phyloP scores from a whole-genome alignment of 2,329 filamentous ascomycete species.

The Penicillium sp. region DNA sequence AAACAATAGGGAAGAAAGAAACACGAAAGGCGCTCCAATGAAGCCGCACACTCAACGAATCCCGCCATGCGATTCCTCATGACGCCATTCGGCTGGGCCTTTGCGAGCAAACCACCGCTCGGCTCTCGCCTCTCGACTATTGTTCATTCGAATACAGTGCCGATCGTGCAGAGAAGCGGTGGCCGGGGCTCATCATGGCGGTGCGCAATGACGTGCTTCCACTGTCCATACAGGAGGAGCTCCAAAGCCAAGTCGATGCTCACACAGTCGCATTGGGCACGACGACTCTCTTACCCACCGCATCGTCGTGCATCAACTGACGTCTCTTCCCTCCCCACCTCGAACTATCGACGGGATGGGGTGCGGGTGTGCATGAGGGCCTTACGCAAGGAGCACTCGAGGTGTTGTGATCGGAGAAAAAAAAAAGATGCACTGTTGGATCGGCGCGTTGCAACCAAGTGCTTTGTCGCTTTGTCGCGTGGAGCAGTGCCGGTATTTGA shows the following conservation, averaged over 20 bases:
- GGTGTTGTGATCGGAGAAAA: constrained; percentile 17
- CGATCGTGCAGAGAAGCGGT: no score
- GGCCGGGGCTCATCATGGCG: constrained; percentile 4
- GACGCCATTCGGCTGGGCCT: constrained; percentile 6
- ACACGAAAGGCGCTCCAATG: no score
- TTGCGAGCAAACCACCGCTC: constrained; percentile 10
- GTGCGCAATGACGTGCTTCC: no score
- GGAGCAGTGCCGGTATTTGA: constrained; percentile 12
- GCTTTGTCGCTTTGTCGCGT: constrained; percentile 3
- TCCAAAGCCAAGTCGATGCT: no score
- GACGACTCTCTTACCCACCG: no score
- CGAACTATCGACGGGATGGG: neutral
- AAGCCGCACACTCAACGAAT: no score
- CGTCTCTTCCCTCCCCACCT: constrained; percentile 1
- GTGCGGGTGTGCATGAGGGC: constrained; percentile 9
- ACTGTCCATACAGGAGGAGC: no score
- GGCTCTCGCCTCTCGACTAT: constrained; percentile 20
- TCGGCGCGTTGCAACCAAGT: constrained; percentile 3
- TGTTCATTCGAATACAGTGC: no score
- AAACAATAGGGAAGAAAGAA: no score
- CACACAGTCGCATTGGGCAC: no score
- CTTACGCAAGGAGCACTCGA: constrained; percentile 13
- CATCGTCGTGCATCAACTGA: no score
- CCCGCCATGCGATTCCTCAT: constrained; percentile 4
- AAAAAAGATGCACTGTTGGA: neutral